phyloP scores from a whole-genome alignment of 345 rosid species.

The Carallia brachiata region DNA sequence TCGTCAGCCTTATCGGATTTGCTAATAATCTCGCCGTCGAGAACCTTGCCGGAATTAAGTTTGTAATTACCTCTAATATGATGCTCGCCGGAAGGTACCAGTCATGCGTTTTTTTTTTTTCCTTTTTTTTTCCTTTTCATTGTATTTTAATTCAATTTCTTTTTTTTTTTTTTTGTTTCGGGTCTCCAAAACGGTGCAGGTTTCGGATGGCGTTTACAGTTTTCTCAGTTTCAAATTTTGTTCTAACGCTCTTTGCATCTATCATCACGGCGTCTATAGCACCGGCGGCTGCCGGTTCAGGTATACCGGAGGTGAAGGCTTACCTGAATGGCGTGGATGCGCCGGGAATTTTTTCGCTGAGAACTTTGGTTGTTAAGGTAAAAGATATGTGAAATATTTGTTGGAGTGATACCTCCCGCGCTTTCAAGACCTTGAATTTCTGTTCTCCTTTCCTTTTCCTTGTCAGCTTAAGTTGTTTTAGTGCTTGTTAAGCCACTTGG shows the following conservation, averaged over 20 bases:
- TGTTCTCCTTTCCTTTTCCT: no score
- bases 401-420: neutral
- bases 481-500: neutral
- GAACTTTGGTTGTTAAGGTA: conserved; percentile 77
- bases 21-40: conserved; percentile 81
- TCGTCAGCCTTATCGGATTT: conserved; percentile 78
- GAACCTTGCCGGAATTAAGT: conserved; percentile 79
- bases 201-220: conserved; percentile 62
- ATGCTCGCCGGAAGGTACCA: conserved; percentile 58
- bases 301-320: conserved; percentile 95
- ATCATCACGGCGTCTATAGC: conserved; percentile 63
- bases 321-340: conserved; percentile 95
- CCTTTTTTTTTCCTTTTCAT: neutral
- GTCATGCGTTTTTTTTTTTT: neutral
- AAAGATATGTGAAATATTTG: conserved; percentile 14
- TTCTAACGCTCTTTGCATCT: conserved; percentile 66
- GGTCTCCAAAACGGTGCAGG: conserved; percentile 35
- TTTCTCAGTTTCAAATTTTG: conserved; percentile 61
- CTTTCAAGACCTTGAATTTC: no score
- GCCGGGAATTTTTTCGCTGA: conserved; percentile 64
- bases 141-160: neutral
- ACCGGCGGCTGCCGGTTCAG: conserved; percentile 91
- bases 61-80: conserved; percentile 86
- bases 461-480: neutral
- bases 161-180: neutral